Conservation (phyloP, 495 filamentous ascomycete species). For the Aspergillus incahuasiensis region DNA sequence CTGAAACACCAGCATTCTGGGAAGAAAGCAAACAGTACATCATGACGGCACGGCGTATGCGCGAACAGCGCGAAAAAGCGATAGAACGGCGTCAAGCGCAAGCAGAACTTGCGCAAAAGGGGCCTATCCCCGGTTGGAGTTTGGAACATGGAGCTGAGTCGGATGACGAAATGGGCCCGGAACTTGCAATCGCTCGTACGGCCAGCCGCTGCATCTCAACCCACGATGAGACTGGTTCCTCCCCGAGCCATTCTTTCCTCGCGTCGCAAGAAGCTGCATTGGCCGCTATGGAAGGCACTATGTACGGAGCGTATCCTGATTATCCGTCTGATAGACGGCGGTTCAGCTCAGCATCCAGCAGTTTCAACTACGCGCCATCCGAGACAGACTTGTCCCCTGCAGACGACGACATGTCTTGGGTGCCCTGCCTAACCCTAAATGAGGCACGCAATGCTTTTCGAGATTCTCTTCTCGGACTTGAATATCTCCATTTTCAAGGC, state of each 20-base stretch:
- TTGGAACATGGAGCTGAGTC: constrained; percentile 72
- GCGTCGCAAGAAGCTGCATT: constrained; percentile 45
- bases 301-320: constrained; percentile 69
- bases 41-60: constrained; percentile 51
- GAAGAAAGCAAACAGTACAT: constrained; percentile 62
- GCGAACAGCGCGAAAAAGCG: constrained; percentile 53
- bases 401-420: constrained; percentile 81
- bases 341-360: constrained; percentile 45
- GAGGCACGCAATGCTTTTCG: constrained; percentile 84
- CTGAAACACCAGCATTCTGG: constrained; percentile 44
- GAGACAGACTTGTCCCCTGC: constrained; percentile 47
- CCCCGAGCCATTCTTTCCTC: constrained; percentile 40
- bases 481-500: constrained; percentile 94
- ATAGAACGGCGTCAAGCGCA: constrained; percentile 50
- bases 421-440: constrained; percentile 83
- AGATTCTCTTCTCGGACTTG: constrained; percentile 88
- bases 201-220: constrained; percentile 30
- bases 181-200: constrained; percentile 31
- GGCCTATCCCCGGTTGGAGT: constrained; percentile 61
- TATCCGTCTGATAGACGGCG: constrained; percentile 41
- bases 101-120: constrained; percentile 37
- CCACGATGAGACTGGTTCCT: constrained; percentile 31
- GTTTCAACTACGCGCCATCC: constrained; percentile 53
- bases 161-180: constrained; percentile 44
- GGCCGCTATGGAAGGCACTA: constrained; percentile 60